These are phyloP conservation scores for Tetrahymena elliotti DNA, from an alignment of 73 alveolate species.

Conservation along the genomic window DNA sequence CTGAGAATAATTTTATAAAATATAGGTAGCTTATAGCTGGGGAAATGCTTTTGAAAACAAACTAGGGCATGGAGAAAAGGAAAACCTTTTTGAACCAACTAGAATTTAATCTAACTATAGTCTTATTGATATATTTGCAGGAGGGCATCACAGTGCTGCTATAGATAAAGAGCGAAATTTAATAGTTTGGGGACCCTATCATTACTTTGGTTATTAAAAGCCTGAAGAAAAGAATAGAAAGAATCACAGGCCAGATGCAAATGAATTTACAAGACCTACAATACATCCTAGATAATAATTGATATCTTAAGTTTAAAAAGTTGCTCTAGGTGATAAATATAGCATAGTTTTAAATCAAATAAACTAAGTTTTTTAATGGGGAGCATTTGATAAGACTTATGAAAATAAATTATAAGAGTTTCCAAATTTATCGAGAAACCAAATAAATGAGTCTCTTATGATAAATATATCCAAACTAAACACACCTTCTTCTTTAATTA, in stretches of 20 bases:
- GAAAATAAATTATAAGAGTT: neutral
- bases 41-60: conserved; percentile 39
- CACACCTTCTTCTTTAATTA: neutral
- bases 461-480: neutral
- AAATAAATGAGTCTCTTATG: neutral
- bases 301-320: neutral
- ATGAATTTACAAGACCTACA: conserved; percentile 4
- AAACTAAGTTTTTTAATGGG: conserved; percentile 7
- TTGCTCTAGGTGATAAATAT: conserved; percentile 16
- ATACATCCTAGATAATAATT: conserved; percentile 2
- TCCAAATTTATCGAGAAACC: neutral
- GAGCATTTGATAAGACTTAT: conserved; percentile 15
- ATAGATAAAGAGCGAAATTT: conserved; percentile 1
- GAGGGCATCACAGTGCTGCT: conserved; percentile 34
- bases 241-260: neutral
- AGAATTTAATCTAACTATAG: conserved; percentile 20
- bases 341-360: conserved; percentile 18
- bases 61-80: conserved; percentile 30
- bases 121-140: conserved; percentile 32
- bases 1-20: neutral
- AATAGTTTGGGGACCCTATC: conserved; percentile 25
- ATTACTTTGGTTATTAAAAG: conserved; percentile 19
- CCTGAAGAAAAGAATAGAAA: conserved; percentile 32
- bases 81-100: conserved; percentile 21
- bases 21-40: conserved; percentile 27